Evolutionary conservation across 371 early-diverging fungal genomes (phyloP), one percentile per base, ranked within the genome.

Genomic region (Actinomortierella ambigua): DNA sequence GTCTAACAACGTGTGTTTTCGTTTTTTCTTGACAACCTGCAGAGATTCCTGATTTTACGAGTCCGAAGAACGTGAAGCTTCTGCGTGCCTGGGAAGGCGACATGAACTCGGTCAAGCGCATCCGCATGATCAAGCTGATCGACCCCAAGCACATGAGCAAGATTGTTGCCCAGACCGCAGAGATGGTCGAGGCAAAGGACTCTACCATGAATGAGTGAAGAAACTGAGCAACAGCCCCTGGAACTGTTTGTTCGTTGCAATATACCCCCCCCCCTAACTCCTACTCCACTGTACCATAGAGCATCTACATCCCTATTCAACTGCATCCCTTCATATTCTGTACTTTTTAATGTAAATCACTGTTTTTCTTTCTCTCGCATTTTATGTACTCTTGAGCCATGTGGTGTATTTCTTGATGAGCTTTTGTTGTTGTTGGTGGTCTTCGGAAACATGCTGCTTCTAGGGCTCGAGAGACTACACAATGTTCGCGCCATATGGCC

Each of bases 41-140:
- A 86, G 87, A 85, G 59, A 57, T 87, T 42, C 87, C 87, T 15
- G 85, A 85, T 57, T 68, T 87, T 55, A 80, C 83, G 20, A 84
- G 82, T 53, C 80, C 81, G 28, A 84, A 84, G 60, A 79, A 71
- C 39, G 73, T 87, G 34, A 75, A 80, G 57, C 22, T 82, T 5
- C 59, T 87, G 40, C 81, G 77, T 14, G 73, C 80, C 27, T 87
- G 85, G 87, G 84, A 87, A 61, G 85, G 87, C 8, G 87, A 87
- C 65, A 73, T 77, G 40, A 85, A 85, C 60, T 75, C 76, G 14
- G 34, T 75, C 54, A 62, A 59, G 52, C 61, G 68, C 11, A 75
- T 75, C 65, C 63, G 57, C 47, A 61, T 68, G 65, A 26, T 75
- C 43, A 43, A 59, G 6, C 61, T 75, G 55, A 60, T 63, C 29